These are phyloP conservation scores for Pseudodiploospora longispora DNA, from an alignment of 2,329 filamentous ascomycete genomes.

Conservation along the genomic window DNA sequence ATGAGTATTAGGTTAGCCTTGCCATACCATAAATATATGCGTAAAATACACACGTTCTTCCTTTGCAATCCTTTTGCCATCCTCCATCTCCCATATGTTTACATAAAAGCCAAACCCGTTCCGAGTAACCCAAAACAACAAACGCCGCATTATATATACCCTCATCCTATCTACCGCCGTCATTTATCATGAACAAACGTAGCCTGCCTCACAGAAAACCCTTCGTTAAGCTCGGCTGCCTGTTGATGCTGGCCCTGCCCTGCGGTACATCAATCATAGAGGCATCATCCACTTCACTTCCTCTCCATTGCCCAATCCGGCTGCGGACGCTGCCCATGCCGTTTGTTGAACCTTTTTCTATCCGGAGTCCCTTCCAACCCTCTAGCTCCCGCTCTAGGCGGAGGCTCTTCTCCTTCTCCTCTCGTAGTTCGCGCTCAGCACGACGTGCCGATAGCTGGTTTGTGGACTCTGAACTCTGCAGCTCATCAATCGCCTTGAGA, in stretches of 20 bases:
- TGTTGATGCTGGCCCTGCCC: conserved; percentile 57
- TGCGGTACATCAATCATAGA: conserved; percentile 46
- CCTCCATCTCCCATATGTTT: too few species aligned
- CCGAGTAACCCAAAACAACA: too few species aligned
- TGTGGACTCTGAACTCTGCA: conserved; percentile 78
- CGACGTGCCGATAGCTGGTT: conserved; percentile 75
- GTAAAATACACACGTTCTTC: too few species aligned
- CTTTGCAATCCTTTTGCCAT: too few species aligned
- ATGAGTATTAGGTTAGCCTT: too few species aligned
- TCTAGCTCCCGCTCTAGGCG: conserved; percentile 85
- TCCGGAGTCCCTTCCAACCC: conserved; percentile 67
- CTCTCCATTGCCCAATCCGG: conserved; percentile 25
- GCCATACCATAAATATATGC: too few species aligned
- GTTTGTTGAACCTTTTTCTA: conserved; percentile 48
- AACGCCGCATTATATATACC: too few species aligned
- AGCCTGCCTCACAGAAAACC: conserved; percentile 54
- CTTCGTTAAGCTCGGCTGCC: conserved; percentile 63
- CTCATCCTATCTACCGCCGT: too few species aligned
- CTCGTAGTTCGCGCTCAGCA: conserved; percentile 80
- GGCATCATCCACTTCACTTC: conserved; percentile 32
- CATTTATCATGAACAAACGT: too few species aligned
- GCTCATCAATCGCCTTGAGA: conserved; percentile 83
- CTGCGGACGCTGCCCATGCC: conserved; percentile 38
- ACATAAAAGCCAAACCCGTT: too few species aligned
- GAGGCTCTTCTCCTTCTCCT: conserved; percentile 75